A percentile compares a stretch with the other conserved stretches of the same genome.
These are phyloP conservation scores for Penicillium egyptiacum DNA, from an alignment of 495 filamentous ascomycete genomes.

Conservation along the genomic window DNA sequence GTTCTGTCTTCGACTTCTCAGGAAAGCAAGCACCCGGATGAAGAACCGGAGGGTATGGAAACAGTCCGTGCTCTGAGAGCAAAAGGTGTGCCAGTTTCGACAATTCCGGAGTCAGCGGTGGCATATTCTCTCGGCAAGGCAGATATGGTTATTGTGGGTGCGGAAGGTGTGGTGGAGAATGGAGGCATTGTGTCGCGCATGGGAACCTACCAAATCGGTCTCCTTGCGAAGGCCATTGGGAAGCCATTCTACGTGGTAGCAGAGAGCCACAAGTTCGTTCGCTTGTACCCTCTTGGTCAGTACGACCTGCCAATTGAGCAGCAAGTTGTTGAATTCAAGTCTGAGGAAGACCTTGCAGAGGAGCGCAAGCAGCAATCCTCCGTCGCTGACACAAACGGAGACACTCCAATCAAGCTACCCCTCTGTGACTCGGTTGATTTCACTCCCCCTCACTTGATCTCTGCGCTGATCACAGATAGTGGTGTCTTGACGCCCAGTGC, in stretches of 20 bases:
- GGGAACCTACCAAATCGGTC: conserved; percentile 88
- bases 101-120: conserved; percentile 76
- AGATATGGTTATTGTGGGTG: conserved; percentile 81
- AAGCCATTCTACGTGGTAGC: conserved; percentile 89
- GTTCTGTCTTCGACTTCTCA: conserved; percentile 52
- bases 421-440: conserved; percentile 72
- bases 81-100: conserved; percentile 78
- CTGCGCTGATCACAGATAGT: conserved; percentile 73
- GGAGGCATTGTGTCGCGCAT: conserved; percentile 87
- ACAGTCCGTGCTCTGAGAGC: conserved; percentile 67
- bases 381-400: conserved; percentile 17
- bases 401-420: conserved; percentile 31
- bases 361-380: conserved; percentile 34
- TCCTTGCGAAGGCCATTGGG: conserved; percentile 71
- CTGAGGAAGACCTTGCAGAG: conserved; percentile 50
- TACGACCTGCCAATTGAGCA: conserved; percentile 77
- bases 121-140: conserved; percentile 83
- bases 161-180: conserved; percentile 93
- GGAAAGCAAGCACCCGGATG: conserved; percentile 31
- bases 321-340: conserved; percentile 68
- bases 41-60: conserved; percentile 57
- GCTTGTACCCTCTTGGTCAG: conserved; percentile 75
- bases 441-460: conserved; percentile 79
- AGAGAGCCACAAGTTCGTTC: conserved; percentile 93
- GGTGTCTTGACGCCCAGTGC: conserved; percentile 74